Evolutionary conservation across 495 filamentous ascomycete genomes (phyloP), one percentile per base, ranked within the genome.

Genomic region (Xylaria grammica): DNA sequence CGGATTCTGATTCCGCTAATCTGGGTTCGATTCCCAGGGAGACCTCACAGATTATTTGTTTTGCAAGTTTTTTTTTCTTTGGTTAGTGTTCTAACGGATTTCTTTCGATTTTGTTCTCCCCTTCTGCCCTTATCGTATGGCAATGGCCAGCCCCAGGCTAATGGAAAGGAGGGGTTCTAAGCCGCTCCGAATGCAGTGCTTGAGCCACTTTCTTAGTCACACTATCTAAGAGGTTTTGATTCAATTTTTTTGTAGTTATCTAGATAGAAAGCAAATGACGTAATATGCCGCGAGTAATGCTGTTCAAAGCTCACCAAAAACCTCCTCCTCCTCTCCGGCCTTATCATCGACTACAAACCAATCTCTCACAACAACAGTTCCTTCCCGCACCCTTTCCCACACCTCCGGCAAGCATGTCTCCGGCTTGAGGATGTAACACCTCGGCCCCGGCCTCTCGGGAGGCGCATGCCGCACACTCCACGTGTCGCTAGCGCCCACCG

Each of bases 381-480:
- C 66, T 3, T 36, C 38, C 15, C 30, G 27, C 34, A 68, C 54
- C 36, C 38, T 55, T 19, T 60, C 29, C 66, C 52, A 60, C 6
- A 60, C 24, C 24, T 68, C 62, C 8, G 61, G 45, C 19, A 48
- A 5, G 27, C 66, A 68, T 5, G 45, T 65, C n/a, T 19, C 45
- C 4, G 66, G 62, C 27, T 49, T 30, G 10, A 65, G 45, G 1
- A 68, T 36, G 32, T 68, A 65, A 30, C 66, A 68, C 19, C 13
- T 54, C 11, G 61, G 61, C 27, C 29, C 15, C 0, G 61, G 61
- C 34, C 34, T 2, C 32, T 64, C 64, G 15, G 74, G 69, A 0
- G 65, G 55, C 60, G 68, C 67, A 34, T 76, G 69, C 48, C 63
- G 71, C 61, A 78, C 69, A 34, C 72, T 49, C 59, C 66, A 74